Conservation (phyloP, 1,284 basidiomycete genomes). For the Trametes hirsuta region DNA sequence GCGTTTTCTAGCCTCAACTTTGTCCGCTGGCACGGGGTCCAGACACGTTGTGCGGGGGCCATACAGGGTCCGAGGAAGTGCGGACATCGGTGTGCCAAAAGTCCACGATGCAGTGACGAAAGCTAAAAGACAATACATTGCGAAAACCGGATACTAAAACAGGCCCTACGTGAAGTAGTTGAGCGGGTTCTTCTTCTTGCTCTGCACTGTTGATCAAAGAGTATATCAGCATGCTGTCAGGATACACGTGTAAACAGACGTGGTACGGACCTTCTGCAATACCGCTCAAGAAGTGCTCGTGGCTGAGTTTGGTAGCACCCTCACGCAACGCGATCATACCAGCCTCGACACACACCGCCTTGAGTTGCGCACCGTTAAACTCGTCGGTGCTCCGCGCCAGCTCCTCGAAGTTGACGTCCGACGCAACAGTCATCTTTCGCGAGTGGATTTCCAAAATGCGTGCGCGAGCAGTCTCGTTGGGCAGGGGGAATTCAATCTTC, state of each 20-base stretch:
- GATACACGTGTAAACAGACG: slow-evolving; percentile 4
- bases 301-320: slow-evolving; percentile 86
- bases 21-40: slow-evolving; percentile 14
- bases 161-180: slow-evolving; percentile 81
- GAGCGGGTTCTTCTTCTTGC: slow-evolving; percentile 95
- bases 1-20: slow-evolving; percentile 21
- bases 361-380: slow-evolving; percentile 79
- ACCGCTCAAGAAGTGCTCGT: slow-evolving; percentile 93
- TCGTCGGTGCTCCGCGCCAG: slow-evolving; percentile 77
- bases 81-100: slow-evolving; percentile 6
- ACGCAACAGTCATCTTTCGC: slow-evolving; percentile 88
- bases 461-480: slow-evolving; percentile 75
- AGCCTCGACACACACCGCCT: slow-evolving; percentile 96
- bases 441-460: slow-evolving; percentile 83
- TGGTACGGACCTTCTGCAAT: slow-evolving; percentile 80
- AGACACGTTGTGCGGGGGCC: slow-evolving; percentile 1
- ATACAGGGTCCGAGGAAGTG: slow-evolving; percentile 11
- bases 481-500: slow-evolving; percentile 84
- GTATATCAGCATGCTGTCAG: slow-evolving; percentile 24
- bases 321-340: slow-evolving; percentile 98
- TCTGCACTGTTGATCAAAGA: slow-evolving; percentile 66
- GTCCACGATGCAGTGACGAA: slow-evolving; percentile 16
- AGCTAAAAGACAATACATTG: slow-evolving; percentile 22
- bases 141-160: slow-evolving; percentile 13
- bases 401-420: slow-evolving; percentile 80